A percentile compares a stretch with the other conserved stretches of the same genome.
phyloP scores from a whole-genome alignment of 2,329 filamentous ascomycete species.

The Madurella mycetomatis region DNA sequence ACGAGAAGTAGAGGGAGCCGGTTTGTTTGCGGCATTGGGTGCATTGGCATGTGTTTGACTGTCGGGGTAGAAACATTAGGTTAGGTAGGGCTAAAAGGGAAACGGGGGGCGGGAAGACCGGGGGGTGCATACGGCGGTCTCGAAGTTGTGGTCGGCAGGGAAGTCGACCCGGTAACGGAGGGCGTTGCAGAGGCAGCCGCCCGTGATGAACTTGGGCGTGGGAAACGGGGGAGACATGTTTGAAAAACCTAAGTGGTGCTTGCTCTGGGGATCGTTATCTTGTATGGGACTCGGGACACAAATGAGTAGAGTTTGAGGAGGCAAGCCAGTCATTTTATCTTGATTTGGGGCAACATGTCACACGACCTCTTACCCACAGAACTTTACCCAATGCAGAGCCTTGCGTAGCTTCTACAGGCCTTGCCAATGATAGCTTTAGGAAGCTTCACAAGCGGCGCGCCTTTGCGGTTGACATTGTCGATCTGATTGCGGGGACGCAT shows the following conservation, averaged over 20 bases:
- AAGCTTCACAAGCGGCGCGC: no score
- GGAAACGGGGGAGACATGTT: constrained; percentile 25
- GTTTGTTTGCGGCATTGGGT: constrained; percentile 51
- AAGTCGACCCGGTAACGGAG: constrained; percentile 48
- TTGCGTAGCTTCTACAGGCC: no score
- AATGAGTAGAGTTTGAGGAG: no score
- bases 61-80: neutral
- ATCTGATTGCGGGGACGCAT: neutral
- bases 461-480: no score
- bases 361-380: no score
- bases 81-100: neutral
- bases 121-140: constrained; percentile 1
- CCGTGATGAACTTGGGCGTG: constrained; percentile 38
- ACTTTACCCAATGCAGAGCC: no score
- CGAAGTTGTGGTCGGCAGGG: constrained; percentile 42
- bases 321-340: neutral
- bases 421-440: no score
- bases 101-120: neutral
- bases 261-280: neutral
- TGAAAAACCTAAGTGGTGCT: neutral
- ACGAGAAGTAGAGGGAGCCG: constrained; percentile 42
- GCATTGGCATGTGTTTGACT: constrained; percentile 50
- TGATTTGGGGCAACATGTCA: no score
- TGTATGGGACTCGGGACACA: neutral
- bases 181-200: constrained; percentile 49